A percentile compares a stretch with the other conserved stretches of the same genome.
phyloP scores from a whole-genome alignment of 805 yeast species.

The Wickerhamiella galacta region DNA sequence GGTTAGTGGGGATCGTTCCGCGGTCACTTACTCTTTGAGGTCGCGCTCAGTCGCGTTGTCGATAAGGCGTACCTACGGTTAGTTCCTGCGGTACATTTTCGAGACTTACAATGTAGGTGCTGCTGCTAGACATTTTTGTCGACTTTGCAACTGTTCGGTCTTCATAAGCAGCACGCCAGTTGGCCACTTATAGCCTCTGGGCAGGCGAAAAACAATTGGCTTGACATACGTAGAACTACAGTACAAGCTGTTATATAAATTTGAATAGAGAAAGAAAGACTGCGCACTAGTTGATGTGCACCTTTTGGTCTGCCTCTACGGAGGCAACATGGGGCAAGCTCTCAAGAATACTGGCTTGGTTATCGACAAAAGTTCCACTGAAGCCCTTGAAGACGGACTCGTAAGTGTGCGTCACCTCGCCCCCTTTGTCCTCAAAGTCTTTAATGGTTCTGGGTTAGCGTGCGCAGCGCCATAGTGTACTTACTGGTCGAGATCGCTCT shows the following conservation, averaged over 20 bases:
- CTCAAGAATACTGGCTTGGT: constrained; percentile 15
- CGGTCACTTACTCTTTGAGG: too few species aligned
- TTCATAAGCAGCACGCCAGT: background rate
- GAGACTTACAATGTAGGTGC: background rate
- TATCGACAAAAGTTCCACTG: constrained; percentile 18
- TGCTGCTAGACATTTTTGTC: background rate
- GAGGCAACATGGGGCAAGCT: constrained; percentile 18
- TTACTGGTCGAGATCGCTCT: too few species aligned
- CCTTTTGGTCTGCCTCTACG: constrained; percentile 19
- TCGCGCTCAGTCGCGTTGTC: too few species aligned
- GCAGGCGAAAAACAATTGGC: background rate
- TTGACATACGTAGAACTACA: background rate
- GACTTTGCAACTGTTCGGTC: background rate
- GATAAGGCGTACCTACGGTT: too few species aligned
- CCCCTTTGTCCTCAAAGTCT: too few species aligned
- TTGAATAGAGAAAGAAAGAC: background rate
- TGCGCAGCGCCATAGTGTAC: too few species aligned
- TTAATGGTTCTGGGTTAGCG: too few species aligned
- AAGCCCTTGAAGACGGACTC: too few species aligned
- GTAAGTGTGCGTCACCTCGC: too few species aligned
- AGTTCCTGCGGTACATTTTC: too few species aligned
- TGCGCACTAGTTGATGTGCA: constrained; percentile 11
- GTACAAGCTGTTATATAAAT: background rate
- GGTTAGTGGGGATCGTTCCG: too few species aligned
- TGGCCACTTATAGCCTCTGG: background rate